Conservation (phyloP, 495 filamentous ascomycete genomes). For the Aspergillus steynii region DNA sequence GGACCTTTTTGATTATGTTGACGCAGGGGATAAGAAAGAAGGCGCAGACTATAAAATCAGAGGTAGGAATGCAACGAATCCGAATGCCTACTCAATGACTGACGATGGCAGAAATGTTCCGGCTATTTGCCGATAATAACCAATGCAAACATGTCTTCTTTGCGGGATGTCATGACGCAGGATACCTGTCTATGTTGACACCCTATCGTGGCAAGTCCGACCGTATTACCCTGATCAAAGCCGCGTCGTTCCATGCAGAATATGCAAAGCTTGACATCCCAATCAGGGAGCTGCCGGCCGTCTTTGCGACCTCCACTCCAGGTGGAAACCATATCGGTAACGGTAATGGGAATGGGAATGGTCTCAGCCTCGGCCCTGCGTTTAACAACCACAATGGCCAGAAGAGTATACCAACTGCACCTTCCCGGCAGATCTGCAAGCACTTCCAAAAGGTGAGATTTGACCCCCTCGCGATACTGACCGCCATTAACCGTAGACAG, state of each 20-base stretch:
- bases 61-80: constrained; percentile 33
- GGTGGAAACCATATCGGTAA: constrained; percentile 17
- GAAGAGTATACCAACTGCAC: constrained; percentile 10
- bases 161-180: constrained; percentile 62
- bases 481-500: background rate
- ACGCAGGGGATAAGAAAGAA: constrained; percentile 61
- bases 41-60: constrained; percentile 61
- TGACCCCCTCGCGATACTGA: background rate
- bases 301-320: constrained; percentile 43
- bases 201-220: constrained; percentile 46
- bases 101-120: constrained; percentile 49
- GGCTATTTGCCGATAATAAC: constrained; percentile 56
- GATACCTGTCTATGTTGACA: constrained; percentile 57
- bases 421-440: constrained; percentile 35
- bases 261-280: constrained; percentile 37
- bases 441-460: constrained; percentile 40
- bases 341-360: background rate
- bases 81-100: constrained; percentile 1
- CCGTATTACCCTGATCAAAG: constrained; percentile 56
- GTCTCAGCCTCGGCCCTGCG: background rate
- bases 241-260: constrained; percentile 38
- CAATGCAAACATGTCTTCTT: constrained; percentile 70
- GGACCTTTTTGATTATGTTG: constrained; percentile 61
- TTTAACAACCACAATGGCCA: background rate
- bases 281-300: constrained; percentile 43